Base-by-base conservation (phyloP, 441 rosid genomes). In the Melastoma candidum region DNA sequence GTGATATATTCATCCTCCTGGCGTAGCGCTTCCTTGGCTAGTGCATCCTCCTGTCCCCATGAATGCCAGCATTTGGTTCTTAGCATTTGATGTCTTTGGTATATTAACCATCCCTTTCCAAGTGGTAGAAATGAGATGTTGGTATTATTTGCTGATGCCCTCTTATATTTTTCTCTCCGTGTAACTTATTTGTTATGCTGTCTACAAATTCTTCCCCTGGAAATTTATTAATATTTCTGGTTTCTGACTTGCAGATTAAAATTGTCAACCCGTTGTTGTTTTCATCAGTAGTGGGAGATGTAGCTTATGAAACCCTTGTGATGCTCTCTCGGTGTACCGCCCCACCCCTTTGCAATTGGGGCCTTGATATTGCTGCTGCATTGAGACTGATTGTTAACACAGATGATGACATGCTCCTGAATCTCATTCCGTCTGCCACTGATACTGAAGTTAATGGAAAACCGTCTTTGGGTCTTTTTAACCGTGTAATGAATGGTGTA, bases 291-390 rank as follows among this genome's bases (percentile, higher is more conserved):
- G 88, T 90, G 51, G 61, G 88, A 68, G 90, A 73, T 68, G 82
- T 73, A 59, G 95, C 97, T 51, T 90, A 72, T 66, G 90, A 85
- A 59, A 80, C 86, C 68, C 66, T 84, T 77, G 95, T 87, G 78
- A 90, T 84, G 77, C 87, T 95, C 11, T 71, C 97, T 56, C 77
- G 71, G 70, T 95, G 99, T 70, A 81, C 85, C 6, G 95, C 81
- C 51, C 51, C 76, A 55, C 99, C 99, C 32, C 80, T 90, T 44
- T 85, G 97, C 71, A 81, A 85, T 67, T 90, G 97, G 97, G 99
- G 93, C 60, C 75, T 80, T 44, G 99, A 95, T 63, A 84, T 90
- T 69, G 92, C 97, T 63, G 84, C 97, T 78, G 95, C 97, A 72
- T 69, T 95, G 67, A 87, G 95, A 43, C 67, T 90, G 66, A 81